Percentiles rank a stretch among this genome's conserved stretches.
These are phyloP conservation scores for Penicillium atrosanguineum DNA, from an alignment of 495 filamentous ascomycete genomes.

Conservation along the genomic window DNA sequence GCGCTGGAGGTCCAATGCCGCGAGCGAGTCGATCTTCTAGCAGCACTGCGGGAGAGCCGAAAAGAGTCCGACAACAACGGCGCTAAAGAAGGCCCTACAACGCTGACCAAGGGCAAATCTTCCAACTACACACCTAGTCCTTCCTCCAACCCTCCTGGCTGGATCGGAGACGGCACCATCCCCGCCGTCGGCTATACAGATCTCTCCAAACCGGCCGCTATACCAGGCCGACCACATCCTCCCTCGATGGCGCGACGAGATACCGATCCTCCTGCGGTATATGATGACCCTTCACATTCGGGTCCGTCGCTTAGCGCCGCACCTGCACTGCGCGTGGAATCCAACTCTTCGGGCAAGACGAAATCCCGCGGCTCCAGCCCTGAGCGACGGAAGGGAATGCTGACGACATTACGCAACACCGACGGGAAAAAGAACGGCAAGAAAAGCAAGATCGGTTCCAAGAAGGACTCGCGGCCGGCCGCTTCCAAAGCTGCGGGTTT, in stretches of 20 bases:
- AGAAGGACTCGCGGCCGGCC: conserved; percentile 43
- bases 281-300: conserved; percentile 15
- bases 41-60: conserved; percentile 74
- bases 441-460: conserved; percentile 34
- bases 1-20: conserved; percentile 90
- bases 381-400: conserved; percentile 74
- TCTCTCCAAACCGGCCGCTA: conserved; percentile 65
- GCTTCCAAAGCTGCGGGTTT: conserved; percentile 86
- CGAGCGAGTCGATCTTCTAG: conserved; percentile 85
- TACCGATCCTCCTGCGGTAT: conserved; percentile 39
- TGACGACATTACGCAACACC: conserved; percentile 74
- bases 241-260: conserved; percentile 41
- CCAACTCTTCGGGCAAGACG: conserved; percentile 43
- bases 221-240: conserved; percentile 58
- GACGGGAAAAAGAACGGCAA: conserved; percentile 58
- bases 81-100: conserved; percentile 18
- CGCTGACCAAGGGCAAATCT: conserved; percentile 20
- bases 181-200: conserved; percentile 76
- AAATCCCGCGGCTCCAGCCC: conserved; percentile 71
- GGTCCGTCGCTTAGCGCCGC: conserved; percentile 16
- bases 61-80: conserved; percentile 50
- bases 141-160: conserved; percentile 45
- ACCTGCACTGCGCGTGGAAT: conserved; percentile 36
- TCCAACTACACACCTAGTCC: conserved; percentile 2
- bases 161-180: conserved; percentile 77